Evolutionary conservation across 441 rosid species (phyloP), one percentile per base, ranked within the genome.

Genomic region (Erysimum pusillum): DNA sequence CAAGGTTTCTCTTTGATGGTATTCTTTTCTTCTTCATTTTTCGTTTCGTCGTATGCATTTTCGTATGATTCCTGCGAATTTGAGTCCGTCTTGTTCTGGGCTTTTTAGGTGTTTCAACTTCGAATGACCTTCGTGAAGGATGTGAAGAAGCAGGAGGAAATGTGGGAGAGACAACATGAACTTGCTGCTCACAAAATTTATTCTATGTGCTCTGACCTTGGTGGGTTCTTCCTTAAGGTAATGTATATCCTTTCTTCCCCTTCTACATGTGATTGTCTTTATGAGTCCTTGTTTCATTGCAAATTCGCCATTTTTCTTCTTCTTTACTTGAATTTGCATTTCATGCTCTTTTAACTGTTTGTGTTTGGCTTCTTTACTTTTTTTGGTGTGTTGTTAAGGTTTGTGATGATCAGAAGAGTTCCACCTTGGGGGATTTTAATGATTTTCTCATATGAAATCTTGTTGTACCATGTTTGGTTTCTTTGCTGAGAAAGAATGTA

Each of bases 151-250:
- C 97, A 87, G 73, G 95, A 91, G 72, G 87, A 80, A 84, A 86
- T 93, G 99, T 96, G 99, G 99, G 99, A 91, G 76, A 81, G 69
- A 65, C 97, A 95, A 67, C 99, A 95, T 64, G 92, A 95, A 76
- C 76, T 84, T 57, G 97, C 99, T 53, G 98, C 99, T 79, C 87
- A 87, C 22, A 95, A 95, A 84, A 85, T 95, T 34, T 88, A 93
- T 82, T 83, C 83, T 34, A 86, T 93, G 98, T 93, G 99, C 64
- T 76, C 80, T 83, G 94, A 93, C 77, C 98, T 95, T 73, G 97
- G 99, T 59, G 99, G 98, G n/a, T 95, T 93, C 83, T 93, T 95
- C 77, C 98, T 95, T 65, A 93, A 95, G 97, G 98, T 95, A 57
- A 38, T 17, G 3, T 59, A 9, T 4, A 22, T 22, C 25, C 25